Evolutionary conservation across 2,329 filamentous ascomycete genomes (phyloP).

Genomic region (Pezizomycotina sp.): DNA sequence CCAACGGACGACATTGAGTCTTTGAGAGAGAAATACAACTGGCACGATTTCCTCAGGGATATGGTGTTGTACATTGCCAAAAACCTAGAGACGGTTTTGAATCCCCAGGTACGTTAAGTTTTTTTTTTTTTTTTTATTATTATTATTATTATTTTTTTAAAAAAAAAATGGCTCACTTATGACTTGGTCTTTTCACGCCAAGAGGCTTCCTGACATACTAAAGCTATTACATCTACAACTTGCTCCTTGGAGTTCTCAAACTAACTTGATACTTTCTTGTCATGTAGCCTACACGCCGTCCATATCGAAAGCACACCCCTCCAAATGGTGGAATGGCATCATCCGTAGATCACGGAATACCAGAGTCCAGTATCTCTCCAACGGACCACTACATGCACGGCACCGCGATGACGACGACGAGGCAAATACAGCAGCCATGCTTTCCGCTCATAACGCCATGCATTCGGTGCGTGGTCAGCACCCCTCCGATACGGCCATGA

Average conservation of each 20-base stretch:
- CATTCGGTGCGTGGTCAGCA: conserved; percentile 17
- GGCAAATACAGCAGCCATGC: conserved; percentile 9
- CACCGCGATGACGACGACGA: conserved; percentile 26
- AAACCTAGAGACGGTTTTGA: conserved; percentile 38
- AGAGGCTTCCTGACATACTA: too few relatives aligned
- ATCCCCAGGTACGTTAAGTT: conserved; percentile 22
- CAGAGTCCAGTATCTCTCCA: conserved; percentile 3
- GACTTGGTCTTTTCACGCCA: too few relatives aligned
- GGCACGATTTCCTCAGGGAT: conserved; percentile 46
- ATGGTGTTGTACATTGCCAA: conserved; percentile 43
- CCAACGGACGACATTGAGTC: conserved; percentile 33
- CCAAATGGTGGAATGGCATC: too few relatives aligned
- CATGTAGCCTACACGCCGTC: too few relatives aligned
- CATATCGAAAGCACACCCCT: too few relatives aligned
- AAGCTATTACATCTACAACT: too few relatives aligned
- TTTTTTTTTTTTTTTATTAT: conserved; percentile 1
- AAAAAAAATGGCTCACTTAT: too few relatives aligned
- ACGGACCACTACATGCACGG: conserved; percentile 19
- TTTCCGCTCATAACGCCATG: conserved; percentile 9
- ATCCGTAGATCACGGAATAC: conserved; percentile 2
- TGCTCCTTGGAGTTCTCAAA: too few relatives aligned
- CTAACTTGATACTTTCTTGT: too few relatives aligned
- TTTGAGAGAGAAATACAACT: conserved; percentile 44
- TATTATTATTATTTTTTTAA: background rate
- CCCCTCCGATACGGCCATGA: conserved; percentile 20